Conservation (phyloP, 1,284 basidiomycete genomes). For the Laetiporus sulphureus region DNA sequence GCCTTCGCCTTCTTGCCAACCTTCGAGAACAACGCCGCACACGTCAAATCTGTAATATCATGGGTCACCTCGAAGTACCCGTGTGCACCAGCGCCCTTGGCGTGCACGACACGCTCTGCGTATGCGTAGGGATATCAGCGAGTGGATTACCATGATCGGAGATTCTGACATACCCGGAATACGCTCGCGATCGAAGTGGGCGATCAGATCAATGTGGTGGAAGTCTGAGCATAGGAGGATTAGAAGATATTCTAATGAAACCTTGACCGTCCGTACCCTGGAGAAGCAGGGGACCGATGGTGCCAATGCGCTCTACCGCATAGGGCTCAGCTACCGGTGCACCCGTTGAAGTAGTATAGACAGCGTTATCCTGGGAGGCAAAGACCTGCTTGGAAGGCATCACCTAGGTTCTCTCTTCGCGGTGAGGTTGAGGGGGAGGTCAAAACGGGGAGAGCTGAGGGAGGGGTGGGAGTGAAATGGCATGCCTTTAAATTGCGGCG, state of each 20-base stretch:
- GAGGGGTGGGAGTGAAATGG: slow-evolving; percentile 12
- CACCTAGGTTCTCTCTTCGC: slow-evolving; percentile 3
- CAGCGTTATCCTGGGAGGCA: slow-evolving; percentile 46
- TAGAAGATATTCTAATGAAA: not conserved
- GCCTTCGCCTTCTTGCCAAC: slow-evolving; percentile 66
- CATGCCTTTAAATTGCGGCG: slow-evolving; percentile 20
- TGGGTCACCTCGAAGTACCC: slow-evolving; percentile 89
- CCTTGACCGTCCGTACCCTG: slow-evolving; percentile 50
- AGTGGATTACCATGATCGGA: slow-evolving; percentile 3
- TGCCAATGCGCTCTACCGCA: slow-evolving; percentile 70
- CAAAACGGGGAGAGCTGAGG: slow-evolving; percentile 11
- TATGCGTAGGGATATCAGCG: not conserved
- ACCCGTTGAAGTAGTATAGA: slow-evolving; percentile 85
- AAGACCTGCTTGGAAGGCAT: slow-evolving; percentile 67
- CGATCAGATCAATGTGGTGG: slow-evolving; percentile 82
- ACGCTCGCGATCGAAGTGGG: slow-evolving; percentile 91
- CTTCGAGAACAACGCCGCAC: slow-evolving; percentile 63
- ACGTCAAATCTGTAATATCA: slow-evolving; percentile 75
- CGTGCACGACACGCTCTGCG: slow-evolving; percentile 55
- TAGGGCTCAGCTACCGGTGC: slow-evolving; percentile 70
- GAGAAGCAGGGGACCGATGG: slow-evolving; percentile 76
- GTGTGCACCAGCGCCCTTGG: slow-evolving; percentile 86
- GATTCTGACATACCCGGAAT: slow-evolving; percentile 55
- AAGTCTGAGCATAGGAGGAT: slow-evolving; percentile 55
- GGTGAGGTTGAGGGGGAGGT: slow-evolving; percentile 3